phyloP scores from a whole-genome alignment of 768 basidiomycete species.

The Erythrobasidium yunnanense region DNA sequence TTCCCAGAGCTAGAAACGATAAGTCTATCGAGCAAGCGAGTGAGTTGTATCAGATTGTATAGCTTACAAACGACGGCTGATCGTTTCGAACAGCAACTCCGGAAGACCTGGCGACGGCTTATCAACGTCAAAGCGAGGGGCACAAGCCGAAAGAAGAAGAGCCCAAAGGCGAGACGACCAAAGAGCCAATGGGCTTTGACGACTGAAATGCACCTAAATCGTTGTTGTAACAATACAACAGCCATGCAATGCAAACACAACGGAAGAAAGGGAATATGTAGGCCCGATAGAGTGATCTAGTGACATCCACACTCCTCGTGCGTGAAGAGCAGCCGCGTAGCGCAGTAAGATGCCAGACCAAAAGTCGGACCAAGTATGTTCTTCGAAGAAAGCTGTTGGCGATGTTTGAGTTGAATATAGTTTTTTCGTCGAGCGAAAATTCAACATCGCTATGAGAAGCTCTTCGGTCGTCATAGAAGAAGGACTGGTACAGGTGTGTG shows the following conservation, averaged over 20 bases:
- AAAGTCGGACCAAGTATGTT: slow-evolving; percentile 11
- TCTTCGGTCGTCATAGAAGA: too few species aligned
- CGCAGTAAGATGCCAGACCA: slow-evolving; percentile 9
- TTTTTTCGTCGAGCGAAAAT: too few species aligned
- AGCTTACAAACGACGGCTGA: not conserved
- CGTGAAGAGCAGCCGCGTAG: not conserved
- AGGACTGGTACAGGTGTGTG: too few species aligned
- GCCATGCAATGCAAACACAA: not conserved
- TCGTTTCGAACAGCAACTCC: slow-evolving; percentile 15
- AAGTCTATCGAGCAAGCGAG: slow-evolving; percentile 29
- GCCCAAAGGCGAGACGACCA: too few species aligned
- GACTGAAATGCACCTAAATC: too few species aligned
- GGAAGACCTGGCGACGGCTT: slow-evolving; percentile 25
- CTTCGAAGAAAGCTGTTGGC: slow-evolving; percentile 21
- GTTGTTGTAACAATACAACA: not conserved
- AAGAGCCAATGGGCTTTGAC: too few species aligned
- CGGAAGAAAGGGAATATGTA: slow-evolving; percentile 1
- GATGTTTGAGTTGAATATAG: too few species aligned
- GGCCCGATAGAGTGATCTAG: slow-evolving; percentile 22
- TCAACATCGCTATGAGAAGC: too few species aligned
- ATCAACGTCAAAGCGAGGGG: slow-evolving; percentile 23
- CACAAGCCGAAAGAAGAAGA: not conserved
- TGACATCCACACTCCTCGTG: not conserved
- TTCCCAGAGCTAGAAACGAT: slow-evolving; percentile 8
- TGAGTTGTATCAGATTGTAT: not conserved